A percentile compares a stretch with the other conserved stretches of the same genome.
Evolutionary conservation across 2,329 filamentous ascomycete species (phyloP).

Genomic region (Calonectria crousiana): DNA sequence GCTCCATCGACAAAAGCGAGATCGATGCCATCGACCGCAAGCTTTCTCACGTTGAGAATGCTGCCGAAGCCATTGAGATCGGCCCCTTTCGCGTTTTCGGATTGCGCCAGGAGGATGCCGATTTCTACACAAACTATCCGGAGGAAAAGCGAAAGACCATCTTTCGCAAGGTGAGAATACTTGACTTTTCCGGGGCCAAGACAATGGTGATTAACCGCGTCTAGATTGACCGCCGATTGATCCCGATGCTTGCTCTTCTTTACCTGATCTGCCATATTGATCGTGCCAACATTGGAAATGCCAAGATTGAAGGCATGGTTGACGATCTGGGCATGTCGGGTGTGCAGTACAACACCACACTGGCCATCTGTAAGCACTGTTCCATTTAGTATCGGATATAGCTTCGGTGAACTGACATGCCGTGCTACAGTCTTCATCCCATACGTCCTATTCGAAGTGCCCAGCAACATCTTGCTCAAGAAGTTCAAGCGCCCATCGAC

Average conservation of each 20-base stretch:
- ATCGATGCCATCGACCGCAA: constrained; percentile 32
- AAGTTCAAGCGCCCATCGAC: constrained; percentile 39
- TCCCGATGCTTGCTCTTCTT: constrained; percentile 65
- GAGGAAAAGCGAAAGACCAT: constrained; percentile 40
- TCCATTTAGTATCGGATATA: constrained; percentile 50
- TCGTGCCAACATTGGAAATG: constrained; percentile 64
- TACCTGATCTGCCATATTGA: constrained; percentile 70
- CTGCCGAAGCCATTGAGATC: constrained; percentile 35
- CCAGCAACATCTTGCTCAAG: constrained; percentile 45
- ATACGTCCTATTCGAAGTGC: constrained; percentile 41
- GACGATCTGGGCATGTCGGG: constrained; percentile 61
- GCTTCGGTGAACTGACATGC: not conserved
- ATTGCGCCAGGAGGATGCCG: constrained; percentile 36
- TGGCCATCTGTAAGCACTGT: constrained; percentile 73
- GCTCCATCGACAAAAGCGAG: constrained; percentile 41
- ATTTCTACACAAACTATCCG: constrained; percentile 37
- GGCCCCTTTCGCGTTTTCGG: constrained; percentile 38
- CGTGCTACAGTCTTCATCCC: constrained; percentile 34
- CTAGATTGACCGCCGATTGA: constrained; percentile 49
- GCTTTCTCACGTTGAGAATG: constrained; percentile 31
- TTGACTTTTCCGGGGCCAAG: not conserved
- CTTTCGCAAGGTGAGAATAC: constrained; percentile 31
- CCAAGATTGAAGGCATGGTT: constrained; percentile 59
- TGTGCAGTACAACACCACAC: constrained; percentile 69
- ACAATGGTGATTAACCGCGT: not conserved